Evolutionary conservation across 495 filamentous ascomycete genomes (phyloP).

Genomic region (Pseudotulostoma volvatum): DNA sequence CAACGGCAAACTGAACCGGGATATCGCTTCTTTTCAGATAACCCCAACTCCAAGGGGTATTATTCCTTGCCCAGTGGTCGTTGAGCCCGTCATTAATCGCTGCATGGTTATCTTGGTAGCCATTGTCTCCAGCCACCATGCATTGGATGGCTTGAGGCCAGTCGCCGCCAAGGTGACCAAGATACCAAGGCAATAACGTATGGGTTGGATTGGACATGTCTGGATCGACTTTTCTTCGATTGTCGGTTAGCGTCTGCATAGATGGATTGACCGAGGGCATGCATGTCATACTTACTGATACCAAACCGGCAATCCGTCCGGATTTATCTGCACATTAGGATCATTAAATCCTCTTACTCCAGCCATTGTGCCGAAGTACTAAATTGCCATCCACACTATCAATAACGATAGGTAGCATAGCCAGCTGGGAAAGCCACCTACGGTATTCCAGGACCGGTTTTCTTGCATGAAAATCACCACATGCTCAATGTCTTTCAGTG

Average conservation of each 20-base stretch:
- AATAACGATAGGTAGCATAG: too few relatives aligned
- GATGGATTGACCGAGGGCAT: not conserved
- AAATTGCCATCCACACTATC: too few relatives aligned
- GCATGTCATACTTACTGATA: slow-evolving; percentile 27
- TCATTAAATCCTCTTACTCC: slow-evolving; percentile 40
- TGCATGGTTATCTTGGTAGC: slow-evolving; percentile 34
- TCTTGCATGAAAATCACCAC: slow-evolving; percentile 45
- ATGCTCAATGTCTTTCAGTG: slow-evolving; percentile 37
- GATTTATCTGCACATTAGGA: slow-evolving; percentile 38
- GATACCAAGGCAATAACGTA: slow-evolving; percentile 35
- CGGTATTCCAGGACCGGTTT: slow-evolving; percentile 26
- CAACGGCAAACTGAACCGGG: slow-evolving; percentile 37
- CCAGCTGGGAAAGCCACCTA: slow-evolving; percentile 7
- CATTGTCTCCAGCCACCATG: slow-evolving; percentile 34
- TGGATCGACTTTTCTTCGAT: slow-evolving; percentile 8
- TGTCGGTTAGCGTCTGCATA: not conserved
- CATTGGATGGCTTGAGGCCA: slow-evolving; percentile 36
- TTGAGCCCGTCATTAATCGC: slow-evolving; percentile 34
- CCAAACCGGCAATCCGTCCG: slow-evolving; percentile 27
- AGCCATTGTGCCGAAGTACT: slow-evolving; percentile 41
- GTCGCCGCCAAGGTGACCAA: slow-evolving; percentile 32
- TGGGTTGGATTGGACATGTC: slow-evolving; percentile 16
- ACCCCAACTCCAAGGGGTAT: slow-evolving; percentile 39
- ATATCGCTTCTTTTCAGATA: slow-evolving; percentile 33
- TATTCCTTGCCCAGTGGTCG: slow-evolving; percentile 35